Conservation (phyloP, 371 early-diverging fungal genomes). For the Haplosporangium sp. region DNA sequence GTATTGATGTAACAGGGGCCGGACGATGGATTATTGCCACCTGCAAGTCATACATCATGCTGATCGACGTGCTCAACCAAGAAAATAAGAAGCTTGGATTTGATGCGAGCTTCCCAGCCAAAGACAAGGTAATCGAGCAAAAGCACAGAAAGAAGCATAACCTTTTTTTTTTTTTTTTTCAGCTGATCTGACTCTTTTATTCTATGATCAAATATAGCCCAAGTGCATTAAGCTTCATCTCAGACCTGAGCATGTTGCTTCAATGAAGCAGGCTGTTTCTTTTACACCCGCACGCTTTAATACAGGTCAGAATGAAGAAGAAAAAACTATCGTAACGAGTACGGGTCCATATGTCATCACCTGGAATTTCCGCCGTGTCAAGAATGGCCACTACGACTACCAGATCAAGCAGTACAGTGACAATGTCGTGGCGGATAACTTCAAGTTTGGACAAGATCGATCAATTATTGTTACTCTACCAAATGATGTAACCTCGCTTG, state of each 20-base stretch:
- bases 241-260: slow-evolving; percentile 91
- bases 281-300: slow-evolving; percentile 97
- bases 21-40: slow-evolving; percentile 93
- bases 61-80: slow-evolving; percentile 74
- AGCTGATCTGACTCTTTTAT: not conserved
- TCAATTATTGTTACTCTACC: slow-evolving; percentile 80
- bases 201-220: slow-evolving; percentile 61
- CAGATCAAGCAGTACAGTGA: slow-evolving; percentile 86
- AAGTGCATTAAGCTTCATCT: slow-evolving; percentile 84
- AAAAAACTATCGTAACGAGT: slow-evolving; percentile 84
- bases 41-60: slow-evolving; percentile 86
- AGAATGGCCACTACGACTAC: slow-evolving; percentile 84
- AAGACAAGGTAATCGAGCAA: slow-evolving; percentile 58
- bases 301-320: slow-evolving; percentile 74
- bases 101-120: slow-evolving; percentile 70
- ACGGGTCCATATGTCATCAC: slow-evolving; percentile 94
- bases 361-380: slow-evolving; percentile 92
- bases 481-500: slow-evolving; percentile 51
- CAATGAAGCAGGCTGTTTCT: slow-evolving; percentile 75
- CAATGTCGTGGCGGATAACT: slow-evolving; percentile 91
- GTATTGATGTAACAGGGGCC: slow-evolving; percentile 91
- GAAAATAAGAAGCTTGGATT: slow-evolving; percentile 71
- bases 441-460: slow-evolving; percentile 78
- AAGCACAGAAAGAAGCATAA: not conserved
- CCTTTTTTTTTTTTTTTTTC: not conserved